Base-by-base conservation (phyloP, 768 basidiomycete species). In the Podaxis rugospora region DNA sequence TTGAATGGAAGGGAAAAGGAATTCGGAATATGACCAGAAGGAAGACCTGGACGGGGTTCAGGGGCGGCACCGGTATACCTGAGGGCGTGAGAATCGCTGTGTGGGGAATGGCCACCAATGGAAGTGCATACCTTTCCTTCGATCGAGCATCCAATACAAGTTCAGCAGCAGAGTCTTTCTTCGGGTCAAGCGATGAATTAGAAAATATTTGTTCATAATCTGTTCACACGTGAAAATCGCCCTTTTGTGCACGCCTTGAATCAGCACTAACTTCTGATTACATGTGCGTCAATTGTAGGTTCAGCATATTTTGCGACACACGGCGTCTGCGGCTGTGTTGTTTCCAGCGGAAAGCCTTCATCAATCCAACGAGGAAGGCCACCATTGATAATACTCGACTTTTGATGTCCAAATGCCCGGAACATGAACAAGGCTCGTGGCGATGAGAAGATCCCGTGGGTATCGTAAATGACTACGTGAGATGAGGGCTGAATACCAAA, bases 361-460 rank as follows among this genome's bases (percentile, higher is more conserved):
- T 79, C 80, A 61, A 84, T 77, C 92, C 92, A 96, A 42, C 83
- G 76, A 35, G 92, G 93, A 11, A 98, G 81, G 18, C 95, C 96
- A n/a, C 97, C 97, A 71, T 98, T 86, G 14, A 99, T 80, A 10
- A 98, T 82, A 63, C 90, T 92, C 6, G 94, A 92, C 47, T 87
- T 87, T 35, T 79, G 73, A 72, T 99, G 97, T 6, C 93, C 92
- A 73, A 97, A 94, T 23, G 90, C 81, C 74, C 90, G 84, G 82
- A 98, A 97, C 79, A 93, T 98, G 79, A 92, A 98, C 47, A 95
- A 81, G 1, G 93, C 93, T 61, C 97, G 85, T 57, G 97, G 95
- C 21, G 93, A 84, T 2, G 92, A 93, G 78, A 98, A 98, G 16
- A 98, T 78, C 10, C 97, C 96, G 60, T 89, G 83, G 1, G 88